Percentiles rank a stretch among this genome's conserved stretches.
phyloP scores from a whole-genome alignment of 768 basidiomycete genomes.

The Lentinula sp. region DNA sequence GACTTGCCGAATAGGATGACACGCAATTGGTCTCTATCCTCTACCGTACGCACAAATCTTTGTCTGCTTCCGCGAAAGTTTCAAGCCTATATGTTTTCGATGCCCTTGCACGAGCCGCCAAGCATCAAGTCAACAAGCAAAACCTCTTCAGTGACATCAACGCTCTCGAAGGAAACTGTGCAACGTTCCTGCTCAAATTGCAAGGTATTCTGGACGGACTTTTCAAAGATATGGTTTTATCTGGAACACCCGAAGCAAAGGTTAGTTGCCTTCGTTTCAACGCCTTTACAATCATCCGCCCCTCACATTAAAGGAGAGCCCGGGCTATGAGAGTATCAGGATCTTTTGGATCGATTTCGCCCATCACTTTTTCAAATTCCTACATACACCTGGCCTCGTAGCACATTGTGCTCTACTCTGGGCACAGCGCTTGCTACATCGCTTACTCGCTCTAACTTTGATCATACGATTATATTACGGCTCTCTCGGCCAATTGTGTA shows the following conservation, averaged over 20 bases:
- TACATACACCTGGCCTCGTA: not conserved
- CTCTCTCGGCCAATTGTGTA: slow-evolving; percentile 20
- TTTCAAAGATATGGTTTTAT: slow-evolving; percentile 74
- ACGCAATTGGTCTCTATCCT: slow-evolving; percentile 83
- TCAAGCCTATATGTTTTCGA: slow-evolving; percentile 92
- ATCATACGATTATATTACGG: slow-evolving; percentile 9
- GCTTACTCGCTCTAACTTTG: not conserved
- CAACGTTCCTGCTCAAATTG: slow-evolving; percentile 83
- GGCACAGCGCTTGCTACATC: not conserved
- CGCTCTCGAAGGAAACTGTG: slow-evolving; percentile 59
- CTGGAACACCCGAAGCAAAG: slow-evolving; percentile 69
- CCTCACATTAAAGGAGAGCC: not conserved
- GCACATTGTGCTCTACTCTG: not conserved
- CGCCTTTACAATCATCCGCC: not conserved
- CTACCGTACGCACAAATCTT: slow-evolving; percentile 82
- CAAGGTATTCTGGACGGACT: slow-evolving; percentile 88
- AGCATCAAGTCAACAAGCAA: slow-evolving; percentile 60
- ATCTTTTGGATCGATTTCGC: not conserved
- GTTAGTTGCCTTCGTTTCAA: slow-evolving; percentile 49
- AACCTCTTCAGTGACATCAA: slow-evolving; percentile 49
- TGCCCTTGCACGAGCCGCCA: slow-evolving; percentile 82
- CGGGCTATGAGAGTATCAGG: not conserved
- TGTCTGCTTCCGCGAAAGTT: slow-evolving; percentile 65
- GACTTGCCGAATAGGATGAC: slow-evolving; percentile 52
- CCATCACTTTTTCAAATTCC: not conserved